Conservation (phyloP, 495 filamentous ascomycete genomes). For the Penicillium bovifimosum region DNA sequence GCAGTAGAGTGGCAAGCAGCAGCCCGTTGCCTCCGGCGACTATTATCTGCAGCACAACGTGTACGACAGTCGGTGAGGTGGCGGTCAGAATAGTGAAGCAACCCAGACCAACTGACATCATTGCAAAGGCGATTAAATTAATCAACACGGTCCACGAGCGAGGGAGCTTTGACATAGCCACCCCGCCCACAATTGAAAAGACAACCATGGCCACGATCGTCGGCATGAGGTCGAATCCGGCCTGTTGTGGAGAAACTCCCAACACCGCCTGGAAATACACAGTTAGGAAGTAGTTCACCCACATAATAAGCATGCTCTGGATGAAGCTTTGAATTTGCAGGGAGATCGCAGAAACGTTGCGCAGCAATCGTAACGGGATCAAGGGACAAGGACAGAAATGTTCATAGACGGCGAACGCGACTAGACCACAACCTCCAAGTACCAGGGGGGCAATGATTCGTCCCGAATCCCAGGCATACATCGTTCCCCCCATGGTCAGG, state of each 20-base stretch:
- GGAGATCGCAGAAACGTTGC: neutral
- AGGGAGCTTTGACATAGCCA: neutral
- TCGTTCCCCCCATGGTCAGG: neutral
- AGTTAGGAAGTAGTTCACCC: slow-evolving; percentile 42
- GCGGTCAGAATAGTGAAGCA: neutral
- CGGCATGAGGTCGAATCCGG: slow-evolving; percentile 4
- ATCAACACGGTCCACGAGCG: neutral
- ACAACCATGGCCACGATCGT: neutral
- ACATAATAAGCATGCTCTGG: slow-evolving; percentile 22
- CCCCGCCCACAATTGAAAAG: neutral
- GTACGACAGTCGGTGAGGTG: neutral
- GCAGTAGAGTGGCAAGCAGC: neutral
- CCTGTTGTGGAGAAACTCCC: slow-evolving; percentile 17
- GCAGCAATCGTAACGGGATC: neutral
- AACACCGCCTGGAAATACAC: slow-evolving; percentile 45
- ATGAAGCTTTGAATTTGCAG: neutral
- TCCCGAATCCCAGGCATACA: neutral
- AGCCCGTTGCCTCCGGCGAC: neutral
- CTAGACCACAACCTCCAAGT: neutral
- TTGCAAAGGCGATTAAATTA: neutral
- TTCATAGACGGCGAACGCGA: neutral
- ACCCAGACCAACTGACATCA: neutral
- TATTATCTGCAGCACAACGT: neutral
- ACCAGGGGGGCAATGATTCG: neutral
- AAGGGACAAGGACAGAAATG: neutral